Conservation (phyloP, 768 basidiomycete species). For the Aureoboletus auriporus region DNA sequence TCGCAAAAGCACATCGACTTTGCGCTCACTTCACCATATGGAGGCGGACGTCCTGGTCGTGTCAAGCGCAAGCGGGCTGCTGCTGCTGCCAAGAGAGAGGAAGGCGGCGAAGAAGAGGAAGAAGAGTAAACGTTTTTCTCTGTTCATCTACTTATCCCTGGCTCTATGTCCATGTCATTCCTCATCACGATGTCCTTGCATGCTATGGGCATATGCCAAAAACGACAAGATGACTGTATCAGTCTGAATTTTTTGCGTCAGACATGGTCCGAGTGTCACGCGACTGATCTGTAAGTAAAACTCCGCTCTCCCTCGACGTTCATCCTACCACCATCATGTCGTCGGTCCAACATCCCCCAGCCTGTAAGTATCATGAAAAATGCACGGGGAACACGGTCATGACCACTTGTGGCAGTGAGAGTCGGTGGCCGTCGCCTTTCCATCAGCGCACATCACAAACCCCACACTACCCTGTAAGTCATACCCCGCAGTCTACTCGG, state of each 20-base stretch:
- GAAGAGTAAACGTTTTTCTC: conserved; percentile 58
- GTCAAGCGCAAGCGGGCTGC: conserved; percentile 98
- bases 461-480: conserved; percentile 33
- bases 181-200: conserved; percentile 28
- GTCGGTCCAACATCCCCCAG: conserved; percentile 42
- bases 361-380: conserved; percentile 34
- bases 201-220: conserved; percentile 30
- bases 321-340: conserved; percentile 17
- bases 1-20: conserved; percentile 99
- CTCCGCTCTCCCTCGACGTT: conserved; percentile 10
- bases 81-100: conserved; percentile 88
- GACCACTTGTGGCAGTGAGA: conserved; percentile 22
- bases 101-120: conserved; percentile 86
- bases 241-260: background rate
- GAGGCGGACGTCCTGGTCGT: conserved; percentile 91
- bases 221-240: conserved; percentile 20
- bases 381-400: background rate
- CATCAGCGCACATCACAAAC: conserved; percentile 36
- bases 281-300: conserved; percentile 4
- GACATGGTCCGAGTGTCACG: background rate
- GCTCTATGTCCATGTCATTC: conserved; percentile 23
- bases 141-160: conserved; percentile 25
- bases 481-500: background rate
- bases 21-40: conserved; percentile 92
- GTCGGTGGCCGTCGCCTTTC: conserved; percentile 54